Base-by-base conservation (phyloP, 225 moss, liverwort and hornwort species). In the Neckera pumila region DNA sequence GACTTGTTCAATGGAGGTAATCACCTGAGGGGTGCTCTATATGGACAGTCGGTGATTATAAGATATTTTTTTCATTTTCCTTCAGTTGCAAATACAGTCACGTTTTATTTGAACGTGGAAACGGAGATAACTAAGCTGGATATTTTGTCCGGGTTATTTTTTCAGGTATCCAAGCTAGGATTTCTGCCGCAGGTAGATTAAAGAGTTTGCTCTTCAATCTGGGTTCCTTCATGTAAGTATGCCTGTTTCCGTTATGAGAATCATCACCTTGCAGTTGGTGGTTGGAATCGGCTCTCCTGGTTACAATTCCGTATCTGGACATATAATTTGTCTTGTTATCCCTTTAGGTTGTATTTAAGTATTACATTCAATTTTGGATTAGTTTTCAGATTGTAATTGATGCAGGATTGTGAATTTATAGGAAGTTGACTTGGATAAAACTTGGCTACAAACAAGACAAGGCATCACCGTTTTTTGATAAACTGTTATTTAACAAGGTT, bases 401-500 rank as follows among this genome's bases (percentile, higher is more conserved):
- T 53, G 43, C 40, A 82, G 64, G 82, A 40, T 85, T 80, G 62
- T 89, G 75, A 76, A 66, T 81, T 85, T 56, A 27, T 86, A 95
- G 95, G 75, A 97, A 96, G 87, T 89, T 94, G 86, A 82, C 45
- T 71, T 90, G 86, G 77, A 86, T 96, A 73, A 94, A 90, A 90
- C 74, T 90, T 78, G 97, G 95, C 63, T 88, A 63, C 71, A 90
- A 91, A 74, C 96, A 96, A 92, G 93, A 91, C 56, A 86, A 88
- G 87, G 97, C 97, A 76, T 95, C 94, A 53, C 93, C 95, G 30
- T 42, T 95, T 11, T 96, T 97, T 82, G 97, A 97, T 89, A 87
- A 43, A 74, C 86, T 97, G 57, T 86, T 97, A 57, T 97, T 97
- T 80, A 93, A 91, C 57, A 97, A 97, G 95, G 95, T 97, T 83